phyloP scores from a whole-genome alignment of 2,329 filamentous ascomycete genomes.

The Mycosphaerelloides madeirae region DNA sequence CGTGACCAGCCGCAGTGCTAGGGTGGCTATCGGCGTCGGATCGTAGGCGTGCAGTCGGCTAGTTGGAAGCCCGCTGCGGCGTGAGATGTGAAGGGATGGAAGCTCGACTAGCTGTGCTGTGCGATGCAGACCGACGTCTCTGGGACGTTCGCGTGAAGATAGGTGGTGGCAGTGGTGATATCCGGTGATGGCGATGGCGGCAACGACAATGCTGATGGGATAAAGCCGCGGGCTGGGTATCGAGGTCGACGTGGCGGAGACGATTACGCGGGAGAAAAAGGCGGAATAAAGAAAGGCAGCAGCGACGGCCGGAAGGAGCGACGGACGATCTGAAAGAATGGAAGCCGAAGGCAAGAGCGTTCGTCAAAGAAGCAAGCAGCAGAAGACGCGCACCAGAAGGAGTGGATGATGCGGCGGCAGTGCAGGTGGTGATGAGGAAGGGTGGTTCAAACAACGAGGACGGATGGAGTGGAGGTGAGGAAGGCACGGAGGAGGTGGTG shows the following conservation, averaged over 20 bases:
- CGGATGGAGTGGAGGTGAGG: slow-evolving; percentile 9
- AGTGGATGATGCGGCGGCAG: slow-evolving; percentile 26
- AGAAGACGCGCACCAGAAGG: slow-evolving; percentile 30
- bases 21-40: slow-evolving; percentile 12
- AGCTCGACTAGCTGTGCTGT: slow-evolving; percentile 4
- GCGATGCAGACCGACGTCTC: background rate
- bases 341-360: background rate
- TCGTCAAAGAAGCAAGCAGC: slow-evolving; percentile 10
- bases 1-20: slow-evolving; percentile 20
- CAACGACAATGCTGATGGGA: no score
- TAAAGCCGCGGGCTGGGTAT: no score
- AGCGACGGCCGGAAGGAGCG: slow-evolving; percentile 24
- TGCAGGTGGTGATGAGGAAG: slow-evolving; percentile 9
- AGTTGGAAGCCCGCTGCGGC: slow-evolving; percentile 17
- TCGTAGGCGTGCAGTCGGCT: slow-evolving; percentile 16
- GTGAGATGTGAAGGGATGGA: slow-evolving; percentile 19
- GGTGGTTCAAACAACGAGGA: no score
- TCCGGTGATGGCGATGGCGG: no score
- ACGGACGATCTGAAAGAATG: slow-evolving; percentile 18
- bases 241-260: background rate
- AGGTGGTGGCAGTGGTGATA: no score
- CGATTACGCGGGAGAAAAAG: slow-evolving; percentile 4
- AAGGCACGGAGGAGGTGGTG: background rate
- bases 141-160: no score
- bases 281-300: slow-evolving; percentile 20